Percentiles rank a stretch among this genome's conserved stretches.
These are phyloP conservation scores for Phytophthora brassicae DNA, from an alignment of 352 stramenopile species.

Conservation along the genomic window DNA sequence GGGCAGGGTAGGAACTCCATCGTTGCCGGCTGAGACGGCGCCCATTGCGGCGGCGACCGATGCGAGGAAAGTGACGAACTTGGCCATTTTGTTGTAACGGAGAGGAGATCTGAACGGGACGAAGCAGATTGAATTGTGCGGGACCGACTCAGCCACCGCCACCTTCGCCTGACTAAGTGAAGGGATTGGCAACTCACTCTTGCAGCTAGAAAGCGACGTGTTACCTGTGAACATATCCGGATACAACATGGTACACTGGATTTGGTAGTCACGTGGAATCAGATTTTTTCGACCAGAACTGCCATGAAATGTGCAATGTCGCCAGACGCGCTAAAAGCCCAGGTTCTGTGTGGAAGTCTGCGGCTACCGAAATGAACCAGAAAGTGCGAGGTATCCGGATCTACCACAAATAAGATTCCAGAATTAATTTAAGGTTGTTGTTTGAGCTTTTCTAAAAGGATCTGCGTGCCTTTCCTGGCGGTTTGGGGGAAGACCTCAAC, in stretches of 20 bases:
- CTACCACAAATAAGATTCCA: slow-evolving; percentile 30
- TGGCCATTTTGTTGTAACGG: slow-evolving; percentile 29
- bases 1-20: slow-evolving; percentile 2
- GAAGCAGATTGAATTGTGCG: slow-evolving; percentile 32
- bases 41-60: slow-evolving; percentile 14
- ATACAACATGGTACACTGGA: too few relatives aligned
- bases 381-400: slow-evolving; percentile 5
- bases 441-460: slow-evolving; percentile 56
- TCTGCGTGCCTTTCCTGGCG: slow-evolving; percentile 39
- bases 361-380: slow-evolving; percentile 24
- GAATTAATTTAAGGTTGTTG: slow-evolving; percentile 19
- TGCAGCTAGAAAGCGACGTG: slow-evolving; percentile 28
- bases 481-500: slow-evolving; percentile 39
- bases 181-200: slow-evolving; percentile 15
- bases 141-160: not conserved
- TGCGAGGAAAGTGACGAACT: slow-evolving; percentile 25
- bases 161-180: slow-evolving; percentile 13
- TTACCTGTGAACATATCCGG: too few relatives aligned
- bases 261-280: slow-evolving; percentile 30
- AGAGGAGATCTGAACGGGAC: slow-evolving; percentile 17
- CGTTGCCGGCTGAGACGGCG: slow-evolving; percentile 17
- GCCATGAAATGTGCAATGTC: slow-evolving; percentile 6
- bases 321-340: slow-evolving; percentile 24
- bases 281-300: not conserved
- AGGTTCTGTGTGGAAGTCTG: slow-evolving; percentile 16